Base-by-base conservation (phyloP, 768 basidiomycete species). In the Boletus insuetus region DNA sequence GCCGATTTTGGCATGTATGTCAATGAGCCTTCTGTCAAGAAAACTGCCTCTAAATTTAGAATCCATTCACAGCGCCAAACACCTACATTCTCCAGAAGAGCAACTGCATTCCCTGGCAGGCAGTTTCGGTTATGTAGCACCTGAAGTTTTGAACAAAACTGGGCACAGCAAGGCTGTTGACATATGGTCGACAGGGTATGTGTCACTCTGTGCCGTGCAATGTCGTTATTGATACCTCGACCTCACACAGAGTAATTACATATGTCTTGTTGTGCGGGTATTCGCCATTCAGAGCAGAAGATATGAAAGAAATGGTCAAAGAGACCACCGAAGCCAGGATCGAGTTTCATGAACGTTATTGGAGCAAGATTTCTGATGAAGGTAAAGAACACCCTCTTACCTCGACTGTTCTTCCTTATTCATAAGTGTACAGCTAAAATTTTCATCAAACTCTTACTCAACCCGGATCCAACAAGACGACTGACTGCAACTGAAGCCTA, bases 231-330 rank as follows among this genome's bases (percentile, higher is more conserved):
- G 56, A 49, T 44, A 24, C 4, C n/a, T 32, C 37, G 3, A 17
- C 19, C 17, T 32, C 42, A 19, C 22, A 19, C 60, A 95, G 94
- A 0, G 82, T 98, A 58, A 98, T 99, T 62, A 89, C 95, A 17
- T 98, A 97, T 71, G 92, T 97, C 50, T 78, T 98, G 14, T 80
- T 97, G 2, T 96, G 96, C 64, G 96, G 96, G 3, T 98, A 98
- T 74, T 86, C 90, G 2, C 97, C 97, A 0, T 98, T 98, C 79
- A 82, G 93, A 41, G 86, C 89, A 0, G 89, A 92, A 24, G 88
- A 94, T 64, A 73, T 82, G 48, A 81, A 82, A 54, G 82, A 85
- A 46, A 80, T 98, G 37, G 78, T 89, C 49, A 80, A 82, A 31
- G 94, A 98, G 70, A 96, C 92, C n/a, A 87, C 84, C 0, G 82